Evolutionary conservation across 805 yeast genomes (phyloP).

Genomic region (Grigorovia yakushimaensis): DNA sequence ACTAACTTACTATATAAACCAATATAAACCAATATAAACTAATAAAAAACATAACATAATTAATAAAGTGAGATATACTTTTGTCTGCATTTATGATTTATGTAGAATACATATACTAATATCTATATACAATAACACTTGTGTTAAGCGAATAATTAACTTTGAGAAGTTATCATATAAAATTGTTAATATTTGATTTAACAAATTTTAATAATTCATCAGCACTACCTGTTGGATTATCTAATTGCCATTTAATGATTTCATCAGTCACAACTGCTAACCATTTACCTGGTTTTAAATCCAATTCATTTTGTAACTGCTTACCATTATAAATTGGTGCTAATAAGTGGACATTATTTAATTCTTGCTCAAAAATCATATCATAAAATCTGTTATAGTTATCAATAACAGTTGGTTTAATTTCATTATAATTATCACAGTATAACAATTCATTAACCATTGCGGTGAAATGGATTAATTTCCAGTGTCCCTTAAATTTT

Average conservation of each 20-base stretch:
- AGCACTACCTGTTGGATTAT: constrained; percentile 46
- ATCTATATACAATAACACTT: no score
- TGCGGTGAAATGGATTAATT: constrained; percentile 33
- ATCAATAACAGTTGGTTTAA: constrained; percentile 5
- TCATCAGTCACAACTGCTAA: constrained; percentile 46
- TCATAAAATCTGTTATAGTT: constrained; percentile 30
- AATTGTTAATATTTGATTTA: constrained; percentile 5
- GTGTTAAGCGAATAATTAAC: no score
- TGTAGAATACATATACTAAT: no score
- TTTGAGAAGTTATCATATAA: neutral
- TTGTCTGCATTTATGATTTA: no score
- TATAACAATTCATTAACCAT: constrained; percentile 13
- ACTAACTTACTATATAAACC: neutral
- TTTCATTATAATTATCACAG: neutral
- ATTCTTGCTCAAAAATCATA: constrained; percentile 14
- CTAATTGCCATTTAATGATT: constrained; percentile 68
- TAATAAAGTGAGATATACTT: no score
- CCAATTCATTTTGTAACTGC: constrained; percentile 40
- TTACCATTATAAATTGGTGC: constrained; percentile 75
- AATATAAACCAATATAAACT: no score
- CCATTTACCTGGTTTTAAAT: constrained; percentile 82
- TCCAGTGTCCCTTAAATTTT: constrained; percentile 44
- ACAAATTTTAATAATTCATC: constrained; percentile 45
- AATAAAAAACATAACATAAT: no score
- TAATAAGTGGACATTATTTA: constrained; percentile 29